A percentile compares a stretch with the other conserved stretches of the same genome.
phyloP scores from a whole-genome alignment of 495 filamentous ascomycete genomes.

The Letharia lupina region DNA sequence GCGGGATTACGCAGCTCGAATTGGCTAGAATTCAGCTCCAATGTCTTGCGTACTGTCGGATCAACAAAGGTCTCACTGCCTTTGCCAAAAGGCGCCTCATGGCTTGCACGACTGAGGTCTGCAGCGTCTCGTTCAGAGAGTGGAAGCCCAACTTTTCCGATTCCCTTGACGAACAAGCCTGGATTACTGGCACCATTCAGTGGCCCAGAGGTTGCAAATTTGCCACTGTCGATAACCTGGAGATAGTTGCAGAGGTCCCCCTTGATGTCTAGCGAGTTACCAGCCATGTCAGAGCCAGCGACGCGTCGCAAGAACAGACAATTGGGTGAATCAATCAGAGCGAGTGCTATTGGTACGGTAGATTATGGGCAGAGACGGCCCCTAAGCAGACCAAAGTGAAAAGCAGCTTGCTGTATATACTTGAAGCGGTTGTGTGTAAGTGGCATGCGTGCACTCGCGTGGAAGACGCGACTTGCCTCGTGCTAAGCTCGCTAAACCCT shows the following conservation, averaged over 20 bases:
- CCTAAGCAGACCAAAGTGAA: too few relatives aligned
- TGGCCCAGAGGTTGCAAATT: constrained; percentile 7
- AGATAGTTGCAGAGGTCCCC: not conserved
- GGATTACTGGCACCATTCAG: constrained; percentile 21
- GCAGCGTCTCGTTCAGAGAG: constrained; percentile 35
- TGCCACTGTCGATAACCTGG: constrained; percentile 3
- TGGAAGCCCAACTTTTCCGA: constrained; percentile 37
- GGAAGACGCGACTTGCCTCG: not conserved
- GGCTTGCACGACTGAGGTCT: constrained; percentile 33
- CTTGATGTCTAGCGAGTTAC: not conserved
- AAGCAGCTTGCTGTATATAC: too few relatives aligned
- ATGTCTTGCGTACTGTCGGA: constrained; percentile 40
- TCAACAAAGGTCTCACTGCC: constrained; percentile 41
- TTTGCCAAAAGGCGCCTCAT: constrained; percentile 40
- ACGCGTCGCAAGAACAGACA: not conserved
- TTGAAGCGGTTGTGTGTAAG: too few relatives aligned
- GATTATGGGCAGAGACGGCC: too few relatives aligned
- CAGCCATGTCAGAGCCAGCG: not conserved
- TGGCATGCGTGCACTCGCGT: not conserved
- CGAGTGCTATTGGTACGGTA: too few relatives aligned
- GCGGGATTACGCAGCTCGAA: constrained; percentile 34
- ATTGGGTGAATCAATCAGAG: not conserved
- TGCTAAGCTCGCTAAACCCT: too few relatives aligned
- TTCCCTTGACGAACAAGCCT: constrained; percentile 34
- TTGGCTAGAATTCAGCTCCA: constrained; percentile 41